Evolutionary conservation across 148 eudicot genomes (phyloP).

Genomic region (Polygonum aviculare): DNA sequence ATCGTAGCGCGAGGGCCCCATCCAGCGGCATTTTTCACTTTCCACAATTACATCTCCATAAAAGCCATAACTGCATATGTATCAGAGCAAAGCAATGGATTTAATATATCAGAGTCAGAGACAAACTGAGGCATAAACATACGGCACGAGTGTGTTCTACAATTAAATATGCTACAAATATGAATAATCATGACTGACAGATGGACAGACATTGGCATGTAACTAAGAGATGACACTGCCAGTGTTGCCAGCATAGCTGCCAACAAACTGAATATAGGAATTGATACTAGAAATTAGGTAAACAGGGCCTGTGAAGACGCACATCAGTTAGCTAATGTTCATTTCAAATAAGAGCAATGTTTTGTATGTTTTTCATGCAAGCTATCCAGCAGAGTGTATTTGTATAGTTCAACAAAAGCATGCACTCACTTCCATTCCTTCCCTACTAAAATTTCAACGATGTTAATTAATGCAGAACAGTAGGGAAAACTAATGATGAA

Average conservation of each 20-base stretch:
- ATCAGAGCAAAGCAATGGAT: background rate
- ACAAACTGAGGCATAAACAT: background rate
- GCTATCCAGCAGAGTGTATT: background rate
- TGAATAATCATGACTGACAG: background rate
- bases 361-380: background rate
- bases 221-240: background rate
- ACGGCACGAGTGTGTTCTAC: background rate
- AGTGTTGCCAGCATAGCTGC: background rate
- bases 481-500: background rate
- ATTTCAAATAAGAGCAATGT: background rate
- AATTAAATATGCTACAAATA: background rate
- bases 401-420: background rate
- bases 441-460: background rate
- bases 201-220: background rate
- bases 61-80: constrained; percentile 69
- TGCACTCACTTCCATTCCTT: background rate
- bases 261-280: background rate
- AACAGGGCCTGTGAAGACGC: background rate
- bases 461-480: background rate
- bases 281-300: background rate
- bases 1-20: constrained; percentile 97
- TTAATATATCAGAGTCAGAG: background rate
- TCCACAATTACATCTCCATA: constrained; percentile 96
- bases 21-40: constrained; percentile 96
- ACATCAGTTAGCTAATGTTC: background rate